phyloP scores from a whole-genome alignment of 805 yeast species.

The Lipomyces yamanashiensis region DNA sequence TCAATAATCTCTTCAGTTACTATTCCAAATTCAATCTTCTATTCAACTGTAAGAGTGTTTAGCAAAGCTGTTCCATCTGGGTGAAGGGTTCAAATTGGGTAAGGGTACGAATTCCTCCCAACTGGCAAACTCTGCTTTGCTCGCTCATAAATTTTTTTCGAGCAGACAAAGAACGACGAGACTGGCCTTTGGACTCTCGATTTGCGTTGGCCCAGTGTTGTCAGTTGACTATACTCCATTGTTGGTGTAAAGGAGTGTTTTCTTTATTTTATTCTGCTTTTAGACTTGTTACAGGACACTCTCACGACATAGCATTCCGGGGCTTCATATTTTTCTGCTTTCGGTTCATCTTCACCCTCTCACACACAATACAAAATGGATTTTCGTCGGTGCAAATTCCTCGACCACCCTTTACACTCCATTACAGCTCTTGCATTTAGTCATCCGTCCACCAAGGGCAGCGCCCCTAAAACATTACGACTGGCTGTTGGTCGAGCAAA shows the following conservation, averaged over 20 bases:
- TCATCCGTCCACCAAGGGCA: slow-evolving; percentile 49
- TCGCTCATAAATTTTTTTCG: slow-evolving; percentile 12
- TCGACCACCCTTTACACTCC: slow-evolving; percentile 83
- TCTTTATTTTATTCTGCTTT: neutral
- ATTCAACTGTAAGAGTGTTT: neutral
- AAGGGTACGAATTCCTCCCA: slow-evolving; percentile 8
- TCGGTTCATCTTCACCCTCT: neutral
- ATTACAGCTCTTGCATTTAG: slow-evolving; percentile 77
- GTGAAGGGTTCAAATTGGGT: neutral
- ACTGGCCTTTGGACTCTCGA: neutral
- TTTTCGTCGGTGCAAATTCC: slow-evolving; percentile 89
- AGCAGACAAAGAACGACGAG: neutral
- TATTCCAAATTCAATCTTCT: neutral
- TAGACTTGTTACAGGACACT: neutral
- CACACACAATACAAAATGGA: slow-evolving; percentile 54
- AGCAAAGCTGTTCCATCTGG: neutral
- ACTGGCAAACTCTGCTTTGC: slow-evolving; percentile 10
- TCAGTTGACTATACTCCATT: neutral
- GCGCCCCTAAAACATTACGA: slow-evolving; percentile 63
- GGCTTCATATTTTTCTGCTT: neutral
- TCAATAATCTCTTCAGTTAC: no score
- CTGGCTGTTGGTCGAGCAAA: slow-evolving; percentile 91
- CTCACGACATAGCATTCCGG: neutral
- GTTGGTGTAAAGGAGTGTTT: neutral
- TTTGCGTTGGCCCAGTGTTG: neutral